Evolutionary conservation across 2,329 filamentous ascomycete genomes (phyloP), one percentile per base, ranked within the genome.

Genomic region (Mycosphaerella sp.): DNA sequence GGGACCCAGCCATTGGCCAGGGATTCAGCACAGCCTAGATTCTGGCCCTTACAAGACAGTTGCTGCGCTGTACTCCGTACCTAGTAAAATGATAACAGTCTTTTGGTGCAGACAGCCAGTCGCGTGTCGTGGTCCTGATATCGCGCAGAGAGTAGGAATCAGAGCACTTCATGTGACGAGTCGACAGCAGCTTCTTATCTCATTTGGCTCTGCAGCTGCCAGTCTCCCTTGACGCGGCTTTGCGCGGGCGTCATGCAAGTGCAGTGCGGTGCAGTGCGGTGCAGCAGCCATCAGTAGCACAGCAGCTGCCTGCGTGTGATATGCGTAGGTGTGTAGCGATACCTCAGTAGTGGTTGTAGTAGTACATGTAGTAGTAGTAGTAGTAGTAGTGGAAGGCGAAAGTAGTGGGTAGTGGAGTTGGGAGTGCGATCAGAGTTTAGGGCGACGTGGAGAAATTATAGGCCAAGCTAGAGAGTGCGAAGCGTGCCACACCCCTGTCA

Each of bases 391-490:
- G n/a, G n/a, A n/a, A n/a, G n/a, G n/a, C n/a, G n/a, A n/a, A n/a
- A n/a, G n/a, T n/a, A n/a, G n/a, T n/a, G n/a, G n/a, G n/a, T n/a
- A n/a, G 39, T 13, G 14, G 7, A 17, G 25, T n/a, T 18, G 45
- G 49, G 45, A 34, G 49, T 51, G 25, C 6, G 35, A 45, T 27
- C 42, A 44, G 41, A 45, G 49, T 46, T 46, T 44, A 45, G 42
- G 49, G 49, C 49, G 49, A 14, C 41, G 49, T 51, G 41, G 49
- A 46, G 41, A 50, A 44, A 50, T 50, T 50, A 41, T 43, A 48
- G 47, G 42, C n/a, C 32, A 30, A 10, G 30, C 30, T 34, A 34
- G 13, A 34, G 30, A 4, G 30, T n/a, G 13, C 21, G 21, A 25
- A 25, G 21, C 21, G 21, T 25, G 21, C 21, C 21, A 28, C 18